Base-by-base conservation (phyloP, 192 early-diverging fungal species). In the Pilaira anomala region DNA sequence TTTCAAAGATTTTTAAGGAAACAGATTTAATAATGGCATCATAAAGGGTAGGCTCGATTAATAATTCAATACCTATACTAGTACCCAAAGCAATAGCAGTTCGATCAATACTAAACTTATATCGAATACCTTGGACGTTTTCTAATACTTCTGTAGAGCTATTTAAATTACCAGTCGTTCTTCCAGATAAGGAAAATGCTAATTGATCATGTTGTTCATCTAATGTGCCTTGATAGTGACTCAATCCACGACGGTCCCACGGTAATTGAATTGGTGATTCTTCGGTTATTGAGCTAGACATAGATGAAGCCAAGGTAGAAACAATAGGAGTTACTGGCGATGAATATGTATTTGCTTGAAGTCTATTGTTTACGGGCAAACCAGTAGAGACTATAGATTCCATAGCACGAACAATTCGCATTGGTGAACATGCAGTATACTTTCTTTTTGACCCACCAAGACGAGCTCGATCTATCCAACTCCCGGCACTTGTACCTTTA, bases 131-230 rank as follows among this genome's bases (percentile, higher is more conserved):
- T 6, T 62, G 48, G 1, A 52, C 49, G 1, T 53, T 36, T 18
- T 22, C 30, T 3, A 53, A 28, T 1, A 9, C 16, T n/a, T n/a
- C 14, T 13, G 40, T 19, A 0, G 57, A 21, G 9, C 18, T 13
- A 46, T 9, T 26, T 13, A 53, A 30, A 50, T 68, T 68, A 29
- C 61, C 51, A 22, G 25, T 16, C 7, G 40, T 44, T 44, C 66
- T 28, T 9, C 66, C 66, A 45, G 49, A 58, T 18, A 68, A n/a
- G 9, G 57, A 61, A 45, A 45, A 50, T 40, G 51, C 50, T 24
- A 68, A 29, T 28, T 18, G 59, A 46, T 68, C 66, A 14, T 53
- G 48, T 26, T 68, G 66, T 55, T 68, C 66, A 45, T 68, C 66
- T 18, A 68, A 29, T 12, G 19, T 55, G 14, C 26, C 36, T 28